A percentile compares a stretch with the other conserved stretches of the same genome.
Evolutionary conservation across 345 rosid genomes (phyloP).

Genomic region (Noccaea caerulescens): DNA sequence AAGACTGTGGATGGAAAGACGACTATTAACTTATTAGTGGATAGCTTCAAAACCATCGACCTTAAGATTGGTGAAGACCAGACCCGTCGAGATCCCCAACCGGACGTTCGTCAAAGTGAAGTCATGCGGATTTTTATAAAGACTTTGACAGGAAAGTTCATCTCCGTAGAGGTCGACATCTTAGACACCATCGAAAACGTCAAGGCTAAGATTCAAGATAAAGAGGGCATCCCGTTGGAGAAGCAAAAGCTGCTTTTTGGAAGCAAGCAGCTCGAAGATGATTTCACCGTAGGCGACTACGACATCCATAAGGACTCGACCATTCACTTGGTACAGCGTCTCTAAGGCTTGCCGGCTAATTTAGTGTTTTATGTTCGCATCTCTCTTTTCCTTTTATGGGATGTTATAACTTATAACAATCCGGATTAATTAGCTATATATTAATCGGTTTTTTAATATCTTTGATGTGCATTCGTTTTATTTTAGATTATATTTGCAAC

Average conservation of each 20-base stretch:
- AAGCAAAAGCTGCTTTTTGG: neutral
- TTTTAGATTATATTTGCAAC: too few relatives aligned
- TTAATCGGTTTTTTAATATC: too few relatives aligned
- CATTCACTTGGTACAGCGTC: neutral
- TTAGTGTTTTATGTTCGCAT: neutral
- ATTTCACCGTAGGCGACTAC: neutral
- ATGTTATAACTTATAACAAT: too few relatives aligned
- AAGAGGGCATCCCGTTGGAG: neutral
- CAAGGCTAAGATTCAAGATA: neutral
- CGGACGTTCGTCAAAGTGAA: neutral
- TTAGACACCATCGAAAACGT: neutral
- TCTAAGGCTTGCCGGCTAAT: neutral
- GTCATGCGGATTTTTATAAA: neutral
- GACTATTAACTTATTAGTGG: neutral
- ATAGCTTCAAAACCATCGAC: neutral
- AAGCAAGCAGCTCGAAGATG: neutral
- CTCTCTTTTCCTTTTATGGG: neutral
- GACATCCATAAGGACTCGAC: conserved; percentile 10
- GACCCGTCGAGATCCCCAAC: neutral
- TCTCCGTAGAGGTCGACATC: neutral
- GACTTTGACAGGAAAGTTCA: neutral
- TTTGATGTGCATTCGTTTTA: too few relatives aligned
- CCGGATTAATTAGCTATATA: too few relatives aligned
- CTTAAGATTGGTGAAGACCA: neutral
- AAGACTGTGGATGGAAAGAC: neutral